These are phyloP conservation scores for Rutstroemia sp. DNA, from an alignment of 2,329 filamentous ascomycete genomes.

Conservation along the genomic window DNA sequence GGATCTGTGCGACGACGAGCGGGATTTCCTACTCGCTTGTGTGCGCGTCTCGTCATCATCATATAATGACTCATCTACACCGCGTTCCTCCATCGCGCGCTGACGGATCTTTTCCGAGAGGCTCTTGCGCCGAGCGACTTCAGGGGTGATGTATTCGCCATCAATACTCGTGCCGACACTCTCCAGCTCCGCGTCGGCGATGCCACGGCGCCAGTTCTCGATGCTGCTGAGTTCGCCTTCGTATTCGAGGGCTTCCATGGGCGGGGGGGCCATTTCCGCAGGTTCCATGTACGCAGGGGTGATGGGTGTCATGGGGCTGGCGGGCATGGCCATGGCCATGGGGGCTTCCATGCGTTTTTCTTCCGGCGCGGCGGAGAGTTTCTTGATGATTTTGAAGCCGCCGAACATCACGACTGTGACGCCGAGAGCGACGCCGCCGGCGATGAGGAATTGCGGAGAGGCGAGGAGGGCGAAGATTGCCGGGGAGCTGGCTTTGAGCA, in stretches of 20 bases:
- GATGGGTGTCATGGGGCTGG: background rate
- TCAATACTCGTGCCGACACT: conserved; percentile 28
- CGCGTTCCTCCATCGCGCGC: conserved; percentile 15
- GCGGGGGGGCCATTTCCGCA: conserved; percentile 15
- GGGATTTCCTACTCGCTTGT: background rate
- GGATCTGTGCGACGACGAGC: background rate
- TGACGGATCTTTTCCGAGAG: conserved; percentile 17
- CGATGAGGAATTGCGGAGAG: conserved; percentile 90
- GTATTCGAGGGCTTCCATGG: conserved; percentile 24
- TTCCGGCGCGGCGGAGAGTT: conserved; percentile 44
- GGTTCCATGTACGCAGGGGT: conserved; percentile 2
- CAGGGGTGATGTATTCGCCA: conserved; percentile 29
- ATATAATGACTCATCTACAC: background rate
- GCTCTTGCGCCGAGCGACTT: conserved; percentile 22
- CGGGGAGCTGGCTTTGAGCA: conserved; percentile 75
- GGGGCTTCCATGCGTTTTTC: conserved; percentile 18
- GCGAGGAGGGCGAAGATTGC: conserved; percentile 80
- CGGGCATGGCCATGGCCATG: conserved; percentile 1
- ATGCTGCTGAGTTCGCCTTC: conserved; percentile 27
- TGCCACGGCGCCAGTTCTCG: conserved; percentile 29
- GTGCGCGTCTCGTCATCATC: background rate
- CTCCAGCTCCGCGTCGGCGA: conserved; percentile 24
- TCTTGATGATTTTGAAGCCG: conserved; percentile 95
- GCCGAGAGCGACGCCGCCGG: conserved; percentile 79
- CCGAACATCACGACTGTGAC: conserved; percentile 95